Percentiles rank a stretch among this genome's conserved stretches.
These are phyloP conservation scores for Gossypium ekmanianum DNA, from an alignment of 345 rosid species.

Conservation along the genomic window DNA sequence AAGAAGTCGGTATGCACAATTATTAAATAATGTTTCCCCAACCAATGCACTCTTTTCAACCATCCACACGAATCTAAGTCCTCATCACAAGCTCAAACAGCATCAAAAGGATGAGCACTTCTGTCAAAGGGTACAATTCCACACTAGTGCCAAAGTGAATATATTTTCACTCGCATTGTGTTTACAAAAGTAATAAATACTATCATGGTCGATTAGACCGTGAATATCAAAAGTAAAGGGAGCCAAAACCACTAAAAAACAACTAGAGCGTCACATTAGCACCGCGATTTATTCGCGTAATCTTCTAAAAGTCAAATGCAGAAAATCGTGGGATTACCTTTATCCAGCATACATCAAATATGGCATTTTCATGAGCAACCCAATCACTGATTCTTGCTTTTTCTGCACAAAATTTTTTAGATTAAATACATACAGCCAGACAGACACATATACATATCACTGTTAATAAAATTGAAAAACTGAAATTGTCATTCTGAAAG, in stretches of 20 bases:
- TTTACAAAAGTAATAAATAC: no score
- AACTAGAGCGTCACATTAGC: no score
- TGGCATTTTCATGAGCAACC: constrained; percentile 83
- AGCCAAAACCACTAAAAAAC: no score
- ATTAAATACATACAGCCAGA: background rate
- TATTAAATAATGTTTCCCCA: background rate
- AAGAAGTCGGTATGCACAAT: background rate
- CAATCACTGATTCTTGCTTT: constrained; percentile 56
- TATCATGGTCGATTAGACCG: no score
- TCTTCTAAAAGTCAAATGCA: no score
- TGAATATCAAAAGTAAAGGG: no score
- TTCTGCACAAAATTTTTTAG: constrained; percentile 32
- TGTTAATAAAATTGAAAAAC: background rate
- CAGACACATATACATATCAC: background rate
- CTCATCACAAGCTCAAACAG: background rate
- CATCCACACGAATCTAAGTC: background rate
- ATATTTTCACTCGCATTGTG: no score
- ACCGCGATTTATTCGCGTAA: no score
- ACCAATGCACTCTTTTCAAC: background rate
- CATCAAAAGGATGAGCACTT: background rate
- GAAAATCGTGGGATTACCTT: constrained; percentile 39
- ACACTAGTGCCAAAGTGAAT: background rate
- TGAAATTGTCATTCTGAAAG: background rate
- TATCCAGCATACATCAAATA: constrained; percentile 86
- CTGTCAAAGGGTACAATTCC: background rate